These are phyloP conservation scores for Penicillium daleae DNA, from an alignment of 495 filamentous ascomycete genomes.

Conservation along the genomic window DNA sequence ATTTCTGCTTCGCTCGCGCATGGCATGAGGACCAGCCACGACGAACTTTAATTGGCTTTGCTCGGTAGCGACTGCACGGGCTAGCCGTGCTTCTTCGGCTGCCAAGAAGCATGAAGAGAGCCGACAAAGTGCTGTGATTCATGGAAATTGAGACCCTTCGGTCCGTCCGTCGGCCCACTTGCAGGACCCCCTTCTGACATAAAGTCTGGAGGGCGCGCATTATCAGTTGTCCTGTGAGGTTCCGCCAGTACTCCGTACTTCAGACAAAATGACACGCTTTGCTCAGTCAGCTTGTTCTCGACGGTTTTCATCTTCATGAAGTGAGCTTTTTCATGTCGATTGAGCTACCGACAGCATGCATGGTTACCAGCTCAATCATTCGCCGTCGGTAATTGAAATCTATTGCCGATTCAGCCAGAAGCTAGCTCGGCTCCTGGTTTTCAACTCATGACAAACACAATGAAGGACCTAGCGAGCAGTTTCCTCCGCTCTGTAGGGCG, in stretches of 20 bases:
- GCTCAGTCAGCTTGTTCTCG: neutral
- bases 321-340: neutral
- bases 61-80: constrained; percentile 3
- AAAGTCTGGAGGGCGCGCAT: constrained; percentile 1
- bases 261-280: neutral
- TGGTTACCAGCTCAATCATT: neutral
- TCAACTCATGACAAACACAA: neutral
- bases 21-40: constrained; percentile 1
- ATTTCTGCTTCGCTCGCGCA: neutral
- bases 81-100: neutral
- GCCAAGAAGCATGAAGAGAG: constrained; percentile 6
- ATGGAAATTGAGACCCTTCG: constrained; percentile 5
- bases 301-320: neutral
- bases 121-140: constrained; percentile 17
- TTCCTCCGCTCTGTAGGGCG: neutral
- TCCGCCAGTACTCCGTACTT: neutral
- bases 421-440: neutral
- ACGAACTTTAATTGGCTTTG: neutral
- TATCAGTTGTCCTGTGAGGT: neutral
- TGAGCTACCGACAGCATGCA: neutral
- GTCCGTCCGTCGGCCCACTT: constrained; percentile 21
- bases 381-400: constrained; percentile 14
- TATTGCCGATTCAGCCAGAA: constrained; percentile 7
- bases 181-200: neutral
- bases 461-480: neutral